A percentile compares a stretch with the other conserved stretches of the same genome.
These are phyloP conservation scores for Colletotrichum tabaci DNA, from an alignment of 2,329 filamentous ascomycete genomes.

Conservation along the genomic window DNA sequence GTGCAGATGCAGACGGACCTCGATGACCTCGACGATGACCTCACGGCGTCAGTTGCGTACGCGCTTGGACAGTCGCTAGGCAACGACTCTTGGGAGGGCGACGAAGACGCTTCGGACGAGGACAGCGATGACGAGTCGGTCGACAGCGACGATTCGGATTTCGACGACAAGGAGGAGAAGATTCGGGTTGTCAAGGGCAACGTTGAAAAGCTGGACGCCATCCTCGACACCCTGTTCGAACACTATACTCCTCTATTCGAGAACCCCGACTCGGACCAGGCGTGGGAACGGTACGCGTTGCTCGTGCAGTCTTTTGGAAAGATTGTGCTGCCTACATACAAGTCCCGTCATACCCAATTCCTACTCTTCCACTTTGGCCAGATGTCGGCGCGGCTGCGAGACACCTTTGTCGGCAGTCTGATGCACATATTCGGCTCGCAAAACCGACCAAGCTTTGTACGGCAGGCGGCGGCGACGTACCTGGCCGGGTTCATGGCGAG, in stretches of 20 bases:
- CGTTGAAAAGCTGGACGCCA: conserved; percentile 91
- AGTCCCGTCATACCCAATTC: conserved; percentile 94
- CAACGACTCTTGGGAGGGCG: conserved; percentile 62
- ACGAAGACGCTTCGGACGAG: conserved; percentile 71
- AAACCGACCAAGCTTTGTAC: conserved; percentile 65
- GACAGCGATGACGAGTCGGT: conserved; percentile 80
- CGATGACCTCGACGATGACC: conserved; percentile 92
- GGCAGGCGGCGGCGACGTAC: conserved; percentile 89
- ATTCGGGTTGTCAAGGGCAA: conserved; percentile 84
- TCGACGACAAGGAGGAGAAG: conserved; percentile 73
- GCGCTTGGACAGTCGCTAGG: conserved; percentile 59
- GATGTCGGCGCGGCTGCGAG: conserved; percentile 81
- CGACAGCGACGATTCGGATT: conserved; percentile 77
- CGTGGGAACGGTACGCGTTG: conserved; percentile 81
- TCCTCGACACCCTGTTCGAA: conserved; percentile 89
- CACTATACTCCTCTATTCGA: conserved; percentile 83
- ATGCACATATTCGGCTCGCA: conserved; percentile 66
- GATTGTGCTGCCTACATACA: conserved; percentile 91
- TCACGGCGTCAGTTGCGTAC: conserved; percentile 80
- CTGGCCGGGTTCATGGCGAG: conserved; percentile 95
- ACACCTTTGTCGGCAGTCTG: conserved; percentile 86
- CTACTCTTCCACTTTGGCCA: conserved; percentile 97
- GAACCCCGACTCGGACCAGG: conserved; percentile 76
- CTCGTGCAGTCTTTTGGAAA: conserved; percentile 88
- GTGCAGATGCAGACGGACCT: conserved; percentile 95